Base-by-base conservation (phyloP, 371 early-diverging fungal species). In the Actinomortierella ambigua region DNA sequence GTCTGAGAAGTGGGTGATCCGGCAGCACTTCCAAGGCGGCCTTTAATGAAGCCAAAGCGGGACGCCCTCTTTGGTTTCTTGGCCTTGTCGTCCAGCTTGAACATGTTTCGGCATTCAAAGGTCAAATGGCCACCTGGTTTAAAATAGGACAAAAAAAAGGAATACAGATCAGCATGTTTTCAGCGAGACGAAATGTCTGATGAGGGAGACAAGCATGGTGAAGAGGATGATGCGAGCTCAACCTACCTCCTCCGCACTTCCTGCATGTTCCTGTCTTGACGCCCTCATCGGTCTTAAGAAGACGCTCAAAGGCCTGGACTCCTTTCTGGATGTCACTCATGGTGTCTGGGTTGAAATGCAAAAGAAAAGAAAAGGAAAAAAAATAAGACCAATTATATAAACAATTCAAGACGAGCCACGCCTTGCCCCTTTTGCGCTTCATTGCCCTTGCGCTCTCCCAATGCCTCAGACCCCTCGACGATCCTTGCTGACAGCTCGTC, bases 221-320 rank as follows among this genome's bases (percentile, higher is more conserved):
- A 1, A 14, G 9, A 34, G 41, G 28, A 34, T 44, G 24, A 14
- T 29, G 20, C 1, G 17, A 1, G n/a, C n/a, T n/a, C n/a, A n/a
- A 26, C 59, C 42, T 62, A 71, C 73, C 65, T 63, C 73, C 73
- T 9, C 73, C 73, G 34, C 73, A 71, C 41, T 71, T 71, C 41
- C 57, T 54, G 39, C 73, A 71, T 11, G 73, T 62, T 24, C 73
- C 73, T 6, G 73, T 50, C 1, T 63, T 55, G 23, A 71, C 34
- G 17, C 73, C 73, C 23, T 71, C 73, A 49, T 71, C 73, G 1
- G 66, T 54, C 55, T 71, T 71, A 49, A 66, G 53, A 13, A 71
- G 60, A 28, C 73, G 73, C 51, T 71, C 73, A 50, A 62, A 71
- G 20, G 73, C 73, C 28, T 71, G 63, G 17, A 71, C 28, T 23